Evolutionary conservation across 2,329 filamentous ascomycete genomes (phyloP).

Genomic region (Ophiostoma sp.): DNA sequence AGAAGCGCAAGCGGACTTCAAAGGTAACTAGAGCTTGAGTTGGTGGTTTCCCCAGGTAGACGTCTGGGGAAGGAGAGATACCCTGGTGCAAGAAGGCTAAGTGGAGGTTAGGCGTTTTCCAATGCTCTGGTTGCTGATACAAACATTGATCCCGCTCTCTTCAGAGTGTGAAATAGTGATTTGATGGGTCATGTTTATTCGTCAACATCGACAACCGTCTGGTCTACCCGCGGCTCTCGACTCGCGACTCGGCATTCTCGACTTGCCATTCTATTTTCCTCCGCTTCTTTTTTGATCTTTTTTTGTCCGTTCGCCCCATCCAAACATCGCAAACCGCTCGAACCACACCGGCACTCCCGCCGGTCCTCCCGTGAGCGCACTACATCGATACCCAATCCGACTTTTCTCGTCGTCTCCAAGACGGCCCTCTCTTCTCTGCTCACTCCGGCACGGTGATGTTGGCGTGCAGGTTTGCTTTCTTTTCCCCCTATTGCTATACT

Average conservation of each 20-base stretch:
- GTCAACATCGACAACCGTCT: constrained; percentile 16
- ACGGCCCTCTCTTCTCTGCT: not conserved
- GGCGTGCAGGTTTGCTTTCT: constrained; percentile 17
- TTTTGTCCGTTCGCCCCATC: not conserved
- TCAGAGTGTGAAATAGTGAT: constrained; percentile 29
- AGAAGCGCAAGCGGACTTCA: constrained; percentile 58
- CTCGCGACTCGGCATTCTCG: not conserved
- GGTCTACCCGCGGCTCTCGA: not conserved
- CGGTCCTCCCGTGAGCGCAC: constrained; percentile 8
- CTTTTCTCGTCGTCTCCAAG: constrained; percentile 1
- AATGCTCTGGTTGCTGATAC: constrained; percentile 30
- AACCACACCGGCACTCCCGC: not conserved
- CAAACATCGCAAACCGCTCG: constrained; percentile 2
- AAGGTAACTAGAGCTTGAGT: constrained; percentile 53
- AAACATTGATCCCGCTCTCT: constrained; percentile 33
- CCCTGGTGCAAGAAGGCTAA: constrained; percentile 48
- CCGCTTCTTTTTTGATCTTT: not conserved
- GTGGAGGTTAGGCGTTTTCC: constrained; percentile 34
- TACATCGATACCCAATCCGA: constrained; percentile 6
- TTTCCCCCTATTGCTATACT: not conserved
- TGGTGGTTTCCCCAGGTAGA: constrained; percentile 37
- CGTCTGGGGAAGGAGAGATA: constrained; percentile 41
- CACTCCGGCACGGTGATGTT: constrained; percentile 15
- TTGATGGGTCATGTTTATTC: constrained; percentile 29
- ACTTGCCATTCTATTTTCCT: not conserved